Evolutionary conservation across 805 yeast genomes (phyloP).

Genomic region (Tanozyma kutaoensis): DNA sequence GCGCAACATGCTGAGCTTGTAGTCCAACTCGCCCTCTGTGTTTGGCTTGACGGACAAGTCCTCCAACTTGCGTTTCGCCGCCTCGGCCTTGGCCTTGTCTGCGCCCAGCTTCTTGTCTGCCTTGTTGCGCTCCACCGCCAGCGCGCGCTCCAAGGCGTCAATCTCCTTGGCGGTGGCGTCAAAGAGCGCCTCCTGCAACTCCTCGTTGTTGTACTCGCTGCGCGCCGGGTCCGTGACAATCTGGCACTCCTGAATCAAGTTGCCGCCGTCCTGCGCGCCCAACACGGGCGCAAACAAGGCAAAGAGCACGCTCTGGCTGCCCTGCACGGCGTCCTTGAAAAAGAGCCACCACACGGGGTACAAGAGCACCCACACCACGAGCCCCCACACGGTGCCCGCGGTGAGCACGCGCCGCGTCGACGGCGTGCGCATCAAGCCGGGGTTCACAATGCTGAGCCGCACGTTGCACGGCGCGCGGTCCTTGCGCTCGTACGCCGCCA

Average conservation of each 20-base stretch:
- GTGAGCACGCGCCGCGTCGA: conserved; percentile 68
- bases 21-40: conserved; percentile 20
- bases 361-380: conserved; percentile 45
- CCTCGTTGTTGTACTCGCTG: conserved; percentile 48
- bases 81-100: conserved; percentile 7
- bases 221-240: conserved; percentile 41
- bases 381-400: conserved; percentile 56
- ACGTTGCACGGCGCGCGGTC: conserved; percentile 64
- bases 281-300: conserved; percentile 64
- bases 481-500: conserved; percentile 45
- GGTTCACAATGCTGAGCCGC: conserved; percentile 67
- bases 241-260: conserved; percentile 62
- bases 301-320: conserved; percentile 65
- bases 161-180: conserved; percentile 50
- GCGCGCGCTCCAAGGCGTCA: conserved; percentile 47
- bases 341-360: conserved; percentile 81
- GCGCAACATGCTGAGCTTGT: conserved; percentile 16
- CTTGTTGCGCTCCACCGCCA: conserved; percentile 55
- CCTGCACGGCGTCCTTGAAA: conserved; percentile 62
- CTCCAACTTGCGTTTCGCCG: conserved; percentile 9
- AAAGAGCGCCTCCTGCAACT: conserved; percentile 45
- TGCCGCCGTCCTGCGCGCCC: conserved; percentile 47
- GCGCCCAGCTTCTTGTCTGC: conserved; percentile 8
- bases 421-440: conserved; percentile 86
- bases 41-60: conserved; percentile 20